Percentiles rank a stretch among this genome's conserved stretches.
Conservation (phyloP, 2,329 filamentous ascomycete species). For the Colletotrichum limetticola region DNA sequence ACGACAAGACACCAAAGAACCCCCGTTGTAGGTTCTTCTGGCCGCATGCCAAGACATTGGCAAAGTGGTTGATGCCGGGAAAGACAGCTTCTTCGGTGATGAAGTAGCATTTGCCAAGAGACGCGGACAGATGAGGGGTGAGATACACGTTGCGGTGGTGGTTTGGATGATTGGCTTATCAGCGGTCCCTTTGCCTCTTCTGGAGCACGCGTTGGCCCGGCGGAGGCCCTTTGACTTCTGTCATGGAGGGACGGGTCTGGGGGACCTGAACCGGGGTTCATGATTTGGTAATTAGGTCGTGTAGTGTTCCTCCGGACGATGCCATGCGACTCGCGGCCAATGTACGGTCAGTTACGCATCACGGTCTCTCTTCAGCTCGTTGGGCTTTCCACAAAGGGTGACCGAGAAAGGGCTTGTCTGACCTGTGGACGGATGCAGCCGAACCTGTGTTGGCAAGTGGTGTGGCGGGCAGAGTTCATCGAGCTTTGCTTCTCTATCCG, state of each 20-base stretch:
- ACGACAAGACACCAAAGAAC: not conserved
- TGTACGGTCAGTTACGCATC: conserved; percentile 16
- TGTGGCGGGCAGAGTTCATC: not conserved
- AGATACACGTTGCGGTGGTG: conserved; percentile 24
- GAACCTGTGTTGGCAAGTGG: not conserved
- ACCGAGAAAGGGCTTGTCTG: not conserved
- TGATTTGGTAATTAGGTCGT: not conserved
- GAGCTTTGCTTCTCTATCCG: not conserved
- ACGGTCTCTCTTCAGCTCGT: conserved; percentile 16
- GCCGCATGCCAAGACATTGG: conserved; percentile 14
- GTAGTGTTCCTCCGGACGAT: not conserved
- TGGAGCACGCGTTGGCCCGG: not conserved
- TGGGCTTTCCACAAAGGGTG: not conserved
- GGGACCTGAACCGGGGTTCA: not conserved
- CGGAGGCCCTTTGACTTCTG: not conserved
- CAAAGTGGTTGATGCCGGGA: conserved; percentile 22
- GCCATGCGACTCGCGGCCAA: conserved; percentile 13
- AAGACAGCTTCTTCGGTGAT: conserved; percentile 31
- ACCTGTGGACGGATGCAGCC: not conserved
- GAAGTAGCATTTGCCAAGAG: conserved; percentile 30
- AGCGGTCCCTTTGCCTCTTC: conserved; percentile 25
- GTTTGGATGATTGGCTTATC: conserved; percentile 34
- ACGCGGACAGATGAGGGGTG: conserved; percentile 14
- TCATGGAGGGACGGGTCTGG: not conserved
- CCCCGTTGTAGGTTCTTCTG: not conserved